Base-by-base conservation (phyloP, 306 rosid genomes). In the Cicer judaicum region DNA sequence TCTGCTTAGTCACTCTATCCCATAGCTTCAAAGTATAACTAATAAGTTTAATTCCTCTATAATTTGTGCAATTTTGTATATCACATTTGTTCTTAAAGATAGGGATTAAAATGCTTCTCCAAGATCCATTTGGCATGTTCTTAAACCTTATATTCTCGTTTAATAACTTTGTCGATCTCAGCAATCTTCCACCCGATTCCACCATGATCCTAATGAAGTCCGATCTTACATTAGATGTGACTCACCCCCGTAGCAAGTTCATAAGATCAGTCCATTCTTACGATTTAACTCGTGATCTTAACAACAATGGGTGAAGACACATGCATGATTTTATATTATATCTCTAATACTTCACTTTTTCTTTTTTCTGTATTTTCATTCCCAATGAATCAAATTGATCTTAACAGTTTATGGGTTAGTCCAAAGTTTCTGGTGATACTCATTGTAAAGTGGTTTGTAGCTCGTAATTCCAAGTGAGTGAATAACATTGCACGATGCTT, bases 381-480 rank as follows among this genome's bases (percentile, higher is more conserved):
- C 29, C 15, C 14, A 21, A 46, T 44, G 24, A 61, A 24, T 48
- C 19, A 8, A 21, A 57, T 72, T 42, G 56, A 43, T 24, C 18
- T 13, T 40, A 43, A 57, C 60, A 60, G 47, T 54, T 21, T 38
- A 56, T 19, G 42, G 59, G 72, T 57, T 61, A 48, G 34, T 54
- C 15, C 34, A 2, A 7, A 38, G 42, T 67, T 74, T 49, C 11
- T 7, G 70, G 60, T 57, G 55, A 41, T 55, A 8, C 42, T n/a
- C 12, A 15, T 49, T 29, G 73, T 49, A 24, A 68, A 13, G 24
- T 68, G 60, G 44, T 69, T 64, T 56, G 24, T 34, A 49, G 67
- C 70, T 64, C 64, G 54, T 44, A 13, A 56, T 71, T 49, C 56
- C 19, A 65, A 48, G 47, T 57, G 59, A 60, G 10, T 8, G 64